Evolutionary conservation across 2,329 filamentous ascomycete genomes (phyloP).

Genomic region (Monosporascus sp.): DNA sequence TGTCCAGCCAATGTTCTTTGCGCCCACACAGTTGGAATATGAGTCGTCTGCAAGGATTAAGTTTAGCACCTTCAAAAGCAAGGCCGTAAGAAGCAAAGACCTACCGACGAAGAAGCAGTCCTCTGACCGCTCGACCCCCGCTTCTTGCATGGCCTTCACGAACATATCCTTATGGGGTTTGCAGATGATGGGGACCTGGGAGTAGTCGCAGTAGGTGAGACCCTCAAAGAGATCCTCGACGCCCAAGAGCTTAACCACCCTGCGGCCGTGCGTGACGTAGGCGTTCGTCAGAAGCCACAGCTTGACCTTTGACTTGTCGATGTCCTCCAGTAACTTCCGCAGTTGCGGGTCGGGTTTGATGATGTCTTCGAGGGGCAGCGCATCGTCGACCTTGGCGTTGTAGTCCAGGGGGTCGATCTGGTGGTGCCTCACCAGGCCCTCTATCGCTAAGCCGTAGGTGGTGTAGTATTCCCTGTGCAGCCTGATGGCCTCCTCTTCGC

Average conservation of each 20-base stretch:
- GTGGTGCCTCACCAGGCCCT: slow-evolving; percentile 89
- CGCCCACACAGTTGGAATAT: slow-evolving; percentile 71
- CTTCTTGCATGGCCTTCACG: slow-evolving; percentile 81
- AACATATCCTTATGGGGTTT: slow-evolving; percentile 84
- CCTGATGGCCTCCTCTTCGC: slow-evolving; percentile 71
- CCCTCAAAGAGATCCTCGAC: slow-evolving; percentile 91
- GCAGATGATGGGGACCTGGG: slow-evolving; percentile 66
- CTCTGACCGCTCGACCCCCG: slow-evolving; percentile 59
- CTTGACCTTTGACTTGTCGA: slow-evolving; percentile 78
- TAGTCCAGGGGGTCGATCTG: slow-evolving; percentile 93
- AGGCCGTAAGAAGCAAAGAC: slow-evolving; percentile 28
- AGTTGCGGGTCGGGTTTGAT: slow-evolving; percentile 74
- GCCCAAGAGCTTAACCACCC: slow-evolving; percentile 74
- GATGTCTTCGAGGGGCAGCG: slow-evolving; percentile 78
- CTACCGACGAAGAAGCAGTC: slow-evolving; percentile 91
- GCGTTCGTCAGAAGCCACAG: slow-evolving; percentile 97
- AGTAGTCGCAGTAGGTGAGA: slow-evolving; percentile 92
- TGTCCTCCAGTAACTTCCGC: slow-evolving; percentile 69
- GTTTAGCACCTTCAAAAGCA: slow-evolving; percentile 1
- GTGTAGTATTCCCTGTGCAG: slow-evolving; percentile 91
- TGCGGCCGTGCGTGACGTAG: slow-evolving; percentile 78
- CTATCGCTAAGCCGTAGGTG: slow-evolving; percentile 94
- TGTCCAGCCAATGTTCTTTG: slow-evolving; percentile 78
- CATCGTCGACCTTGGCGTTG: slow-evolving; percentile 91
- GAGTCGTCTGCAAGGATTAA: slow-evolving; percentile 69